phyloP scores from a whole-genome alignment of 2,329 filamentous ascomycete species.

The Mariannaea sp. region DNA sequence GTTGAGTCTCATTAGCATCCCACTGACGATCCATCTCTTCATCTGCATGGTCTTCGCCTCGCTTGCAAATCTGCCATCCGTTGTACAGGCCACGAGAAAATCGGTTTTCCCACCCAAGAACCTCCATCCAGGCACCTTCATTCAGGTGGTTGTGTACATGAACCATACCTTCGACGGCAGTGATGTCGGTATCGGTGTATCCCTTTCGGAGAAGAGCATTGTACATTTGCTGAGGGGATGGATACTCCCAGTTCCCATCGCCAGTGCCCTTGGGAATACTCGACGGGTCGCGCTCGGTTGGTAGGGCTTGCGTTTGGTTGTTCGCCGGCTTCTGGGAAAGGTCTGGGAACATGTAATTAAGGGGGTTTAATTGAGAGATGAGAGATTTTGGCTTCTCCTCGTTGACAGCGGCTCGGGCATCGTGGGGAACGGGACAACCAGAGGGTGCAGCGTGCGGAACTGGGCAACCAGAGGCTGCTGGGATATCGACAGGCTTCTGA shows the following conservation, averaged over 20 bases:
- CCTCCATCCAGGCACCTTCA: conserved; percentile 95
- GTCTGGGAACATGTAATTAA: conserved; percentile 95
- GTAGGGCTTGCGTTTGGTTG: conserved; percentile 74
- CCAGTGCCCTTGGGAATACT: conserved; percentile 88
- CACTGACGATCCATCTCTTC: conserved; percentile 54
- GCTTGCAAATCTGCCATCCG: conserved; percentile 75
- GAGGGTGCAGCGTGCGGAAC: conserved; percentile 49
- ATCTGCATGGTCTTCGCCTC: conserved; percentile 68
- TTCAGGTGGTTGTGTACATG: conserved; percentile 98
- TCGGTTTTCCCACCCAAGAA: conserved; percentile 88
- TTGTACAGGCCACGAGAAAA: conserved; percentile 75
- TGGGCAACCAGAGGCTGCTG: conserved; percentile 44
- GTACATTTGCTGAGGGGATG: conserved; percentile 99
- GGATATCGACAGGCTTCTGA: conserved; percentile 29
- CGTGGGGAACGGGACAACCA: conserved; percentile 52
- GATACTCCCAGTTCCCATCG: conserved; percentile 92
- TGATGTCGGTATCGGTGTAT: conserved; percentile 90
- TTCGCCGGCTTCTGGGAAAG: conserved; percentile 79
- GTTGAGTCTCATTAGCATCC: conserved; percentile 61
- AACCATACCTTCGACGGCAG: conserved; percentile 95
- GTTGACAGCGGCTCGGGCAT: conserved; percentile 27
- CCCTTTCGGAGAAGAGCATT: conserved; percentile 96
- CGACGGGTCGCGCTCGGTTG: conserved; percentile 80
- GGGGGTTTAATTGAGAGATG: conserved; percentile 63
- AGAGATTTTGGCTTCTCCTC: conserved; percentile 50